Evolutionary conservation across 73 alveolate species (phyloP).

Genomic region (Paramecium bursaria): DNA sequence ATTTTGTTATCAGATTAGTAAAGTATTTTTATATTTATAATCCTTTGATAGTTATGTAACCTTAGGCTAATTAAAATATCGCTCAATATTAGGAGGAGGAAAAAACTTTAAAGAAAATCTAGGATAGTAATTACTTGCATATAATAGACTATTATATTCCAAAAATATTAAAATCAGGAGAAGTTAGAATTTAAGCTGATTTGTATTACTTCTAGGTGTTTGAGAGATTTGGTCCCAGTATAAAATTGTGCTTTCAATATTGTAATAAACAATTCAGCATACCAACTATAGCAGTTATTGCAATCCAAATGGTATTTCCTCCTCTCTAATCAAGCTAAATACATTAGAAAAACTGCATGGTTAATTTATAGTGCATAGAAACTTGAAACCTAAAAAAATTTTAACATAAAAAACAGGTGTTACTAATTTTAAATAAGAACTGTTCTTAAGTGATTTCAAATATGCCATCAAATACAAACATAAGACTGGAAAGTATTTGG

Average conservation of each 20-base stretch:
- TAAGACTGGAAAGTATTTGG: slow-evolving; percentile 61
- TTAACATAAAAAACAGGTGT: neutral
- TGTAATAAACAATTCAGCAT: neutral
- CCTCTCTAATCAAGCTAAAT: neutral
- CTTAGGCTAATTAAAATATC: slow-evolving; percentile 43
- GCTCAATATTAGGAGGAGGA: slow-evolving; percentile 29
- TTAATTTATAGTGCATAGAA: slow-evolving; percentile 59
- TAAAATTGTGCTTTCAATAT: slow-evolving; percentile 35
- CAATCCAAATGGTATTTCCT: neutral
- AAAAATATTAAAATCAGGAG: slow-evolving; percentile 15
- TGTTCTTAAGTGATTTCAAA: slow-evolving; percentile 47
- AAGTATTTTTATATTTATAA: neutral
- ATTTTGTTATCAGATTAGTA: slow-evolving; percentile 20
- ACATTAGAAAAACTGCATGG: slow-evolving; percentile 62
- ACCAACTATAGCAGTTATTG: neutral
- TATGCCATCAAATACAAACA: slow-evolving; percentile 57
- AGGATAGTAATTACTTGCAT: neutral
- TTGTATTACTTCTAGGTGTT: slow-evolving; percentile 34
- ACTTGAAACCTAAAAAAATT: slow-evolving; percentile 63
- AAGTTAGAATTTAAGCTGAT: neutral
- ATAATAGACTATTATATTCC: slow-evolving; percentile 17
- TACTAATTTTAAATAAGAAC: slow-evolving; percentile 28
- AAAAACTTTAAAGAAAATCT: neutral
- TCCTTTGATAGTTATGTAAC: slow-evolving; percentile 44
- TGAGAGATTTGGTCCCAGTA: slow-evolving; percentile 37